Evolutionary conservation across 1,284 basidiomycete species (phyloP), one percentile per base, ranked within the genome.

Genomic region (Abortiporus biennis): DNA sequence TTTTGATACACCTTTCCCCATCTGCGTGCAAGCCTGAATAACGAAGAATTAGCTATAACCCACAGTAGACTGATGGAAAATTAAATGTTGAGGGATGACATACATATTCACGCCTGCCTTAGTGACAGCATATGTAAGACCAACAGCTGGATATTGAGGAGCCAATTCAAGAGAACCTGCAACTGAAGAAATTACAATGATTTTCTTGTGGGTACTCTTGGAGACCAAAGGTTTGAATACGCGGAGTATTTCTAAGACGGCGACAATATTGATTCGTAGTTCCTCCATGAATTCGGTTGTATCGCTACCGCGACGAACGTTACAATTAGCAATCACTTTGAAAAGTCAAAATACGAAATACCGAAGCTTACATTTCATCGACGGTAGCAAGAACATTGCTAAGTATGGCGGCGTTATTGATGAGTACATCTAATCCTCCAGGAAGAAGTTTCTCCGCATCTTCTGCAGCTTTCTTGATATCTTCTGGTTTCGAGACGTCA

Each of bases 81-180:
- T 34, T 17, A 17, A 11, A 37, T 8, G 22, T 17, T 24, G 8
- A 29, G n/a, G 13, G 6, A 24, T 40, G 16, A 40, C 43, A 13
- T 29, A 45, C 46, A 45, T 47, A 20, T 44, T 47, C 19, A 44
- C 30, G 2, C 35, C 46, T 3, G 43, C 46, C 31, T 47, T 47
- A 9, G 40, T 27, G 1, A 42, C 17, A 12, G 33, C 38, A 23
- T 46, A 43, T 2, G 41, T 3, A 11, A 13, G 16, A 6, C 6
- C 34, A 19, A 43, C 5, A 11, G 31, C 32, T 2, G 3, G 3
- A 11, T 2, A 27, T 9, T 15, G 8, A 6, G 29, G 16, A 3
- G 45, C 40, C 12, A 38, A 4, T 13, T 13, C 22, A n/a, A 43
- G 9, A 1, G 36, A 39, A 12, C 13, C 45, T 3, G 21, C n/a